Base-by-base conservation (phyloP, 805 yeast genomes). In the Henningerozyma blattae region DNA sequence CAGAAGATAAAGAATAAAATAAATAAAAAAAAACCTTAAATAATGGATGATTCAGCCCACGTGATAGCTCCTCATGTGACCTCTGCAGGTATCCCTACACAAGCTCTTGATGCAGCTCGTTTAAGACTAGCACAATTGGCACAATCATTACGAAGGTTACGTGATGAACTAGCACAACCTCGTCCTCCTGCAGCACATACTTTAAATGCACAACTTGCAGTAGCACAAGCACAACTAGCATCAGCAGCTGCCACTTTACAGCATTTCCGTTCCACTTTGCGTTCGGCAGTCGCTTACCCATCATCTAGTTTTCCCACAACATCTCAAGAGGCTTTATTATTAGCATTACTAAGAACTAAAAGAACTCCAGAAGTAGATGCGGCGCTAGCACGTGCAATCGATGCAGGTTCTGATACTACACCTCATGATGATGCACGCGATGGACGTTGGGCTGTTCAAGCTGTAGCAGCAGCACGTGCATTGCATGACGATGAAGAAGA, bases 291-390 rank as follows among this genome's bases (percentile, higher is more conserved):
- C 33, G 87, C 77, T 1, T 89, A 73, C 48, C 98, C 98, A 1
- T 62, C 83, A 34, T 79, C 87, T 0, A 68, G 70, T 15, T 91
- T 89, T 52, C 96, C 96, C 7, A 73, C 93, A 0, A 71, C 84
- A 1, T 80, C 83, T 29, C 87, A 83, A 42, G 87, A 82, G 47
- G 82, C 85, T 2, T 64, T 91, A 24, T 59, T 87, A 33, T 81
- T 94, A 0, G 86, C 96, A 0, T 62, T 91, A 39, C 56, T 91
- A 39, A 68, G 97, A 38, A 91, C 87, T 53, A 89, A 87, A 52
- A 78, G 79, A 32, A 62, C 83, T 9, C 97, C 98, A 0, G 96
- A 87, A 41, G 94, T 89, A 2, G 82, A 76, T 33, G 81, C 74
- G 31, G 89, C 97, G 96, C 70, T 86, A 6, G 65, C 65, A 22